A percentile compares a stretch with the other conserved stretches of the same genome.
phyloP scores from a whole-genome alignment of 768 basidiomycete genomes.

The Lentinula lateritia region DNA sequence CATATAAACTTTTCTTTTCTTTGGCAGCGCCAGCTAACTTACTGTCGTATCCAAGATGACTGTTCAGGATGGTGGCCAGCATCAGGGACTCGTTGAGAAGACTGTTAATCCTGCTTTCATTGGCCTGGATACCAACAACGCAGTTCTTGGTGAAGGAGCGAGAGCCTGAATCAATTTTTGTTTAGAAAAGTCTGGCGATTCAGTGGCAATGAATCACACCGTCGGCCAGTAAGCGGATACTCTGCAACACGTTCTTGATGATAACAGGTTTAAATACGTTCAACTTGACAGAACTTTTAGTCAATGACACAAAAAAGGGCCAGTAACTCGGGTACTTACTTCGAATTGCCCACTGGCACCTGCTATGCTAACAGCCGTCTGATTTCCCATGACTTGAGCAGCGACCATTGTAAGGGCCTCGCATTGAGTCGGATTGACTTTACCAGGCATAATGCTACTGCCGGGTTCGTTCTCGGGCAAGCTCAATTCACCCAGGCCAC shows the following conservation, averaged over 20 bases:
- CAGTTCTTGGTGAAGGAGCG: conserved; percentile 97
- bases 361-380: conserved; percentile 87
- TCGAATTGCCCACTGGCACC: conserved; percentile 97
- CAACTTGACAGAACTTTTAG: conserved; percentile 41
- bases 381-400: conserved; percentile 97
- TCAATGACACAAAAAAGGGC: conserved; percentile 2
- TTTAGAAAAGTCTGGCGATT: background rate
- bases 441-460: conserved; percentile 99
- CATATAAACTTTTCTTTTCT: background rate
- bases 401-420: conserved; percentile 99
- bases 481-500: conserved; percentile 91
- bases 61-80: conserved; percentile 97
- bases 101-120: conserved; percentile 86
- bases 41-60: conserved; percentile 96
- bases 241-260: conserved; percentile 96
- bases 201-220: conserved; percentile 39
- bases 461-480: conserved; percentile 99
- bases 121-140: conserved; percentile 92
- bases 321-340: conserved; percentile 36
- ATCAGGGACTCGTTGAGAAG: conserved; percentile 94
- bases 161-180: conserved; percentile 40
- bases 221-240: conserved; percentile 89
- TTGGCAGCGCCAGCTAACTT: conserved; percentile 27
- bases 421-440: conserved; percentile 99
- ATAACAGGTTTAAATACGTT: conserved; percentile 99